phyloP scores from a whole-genome alignment of 306 rosid species.

The Quercus parvula region DNA sequence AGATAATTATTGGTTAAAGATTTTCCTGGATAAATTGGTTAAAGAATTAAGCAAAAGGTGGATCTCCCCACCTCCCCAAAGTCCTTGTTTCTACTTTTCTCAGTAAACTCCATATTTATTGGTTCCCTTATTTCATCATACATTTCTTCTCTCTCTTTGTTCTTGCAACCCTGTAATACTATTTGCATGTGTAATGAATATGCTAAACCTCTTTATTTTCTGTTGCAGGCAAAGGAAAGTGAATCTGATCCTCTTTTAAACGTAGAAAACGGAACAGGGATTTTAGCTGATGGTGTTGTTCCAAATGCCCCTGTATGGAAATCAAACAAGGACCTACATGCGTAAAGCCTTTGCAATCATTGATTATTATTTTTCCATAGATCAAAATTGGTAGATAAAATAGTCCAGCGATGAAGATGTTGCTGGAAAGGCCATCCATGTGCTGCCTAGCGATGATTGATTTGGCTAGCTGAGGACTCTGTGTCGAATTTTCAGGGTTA shows the following conservation, averaged over 20 bases:
- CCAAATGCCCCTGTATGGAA: slow-evolving; percentile 50
- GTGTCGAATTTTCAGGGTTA: background rate
- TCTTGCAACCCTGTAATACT: background rate
- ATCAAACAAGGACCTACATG: slow-evolving; percentile 66
- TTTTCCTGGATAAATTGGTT: background rate
- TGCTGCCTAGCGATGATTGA: background rate
- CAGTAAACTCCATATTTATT: background rate
- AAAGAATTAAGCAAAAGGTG: background rate
- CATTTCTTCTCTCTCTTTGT: too few species aligned
- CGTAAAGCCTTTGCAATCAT: slow-evolving; percentile 1
- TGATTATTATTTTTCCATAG: background rate
- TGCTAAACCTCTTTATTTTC: background rate
- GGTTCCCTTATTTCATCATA: background rate
- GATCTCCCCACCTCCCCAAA: background rate
- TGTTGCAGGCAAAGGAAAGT: slow-evolving; percentile 58
- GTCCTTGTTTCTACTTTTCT: background rate
- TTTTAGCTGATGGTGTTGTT: slow-evolving; percentile 39
- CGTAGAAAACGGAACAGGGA: slow-evolving; percentile 50
- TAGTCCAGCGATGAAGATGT: slow-evolving; percentile 50
- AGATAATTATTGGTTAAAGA: background rate
- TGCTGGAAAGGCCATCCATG: slow-evolving; percentile 34
- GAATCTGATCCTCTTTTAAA: slow-evolving; percentile 67
- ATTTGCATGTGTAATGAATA: background rate
- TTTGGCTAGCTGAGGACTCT: background rate
- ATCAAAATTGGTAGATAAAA: slow-evolving; percentile 7